phyloP scores from a whole-genome alignment of 495 filamentous ascomycete species.

The Hamigera avellanea region DNA sequence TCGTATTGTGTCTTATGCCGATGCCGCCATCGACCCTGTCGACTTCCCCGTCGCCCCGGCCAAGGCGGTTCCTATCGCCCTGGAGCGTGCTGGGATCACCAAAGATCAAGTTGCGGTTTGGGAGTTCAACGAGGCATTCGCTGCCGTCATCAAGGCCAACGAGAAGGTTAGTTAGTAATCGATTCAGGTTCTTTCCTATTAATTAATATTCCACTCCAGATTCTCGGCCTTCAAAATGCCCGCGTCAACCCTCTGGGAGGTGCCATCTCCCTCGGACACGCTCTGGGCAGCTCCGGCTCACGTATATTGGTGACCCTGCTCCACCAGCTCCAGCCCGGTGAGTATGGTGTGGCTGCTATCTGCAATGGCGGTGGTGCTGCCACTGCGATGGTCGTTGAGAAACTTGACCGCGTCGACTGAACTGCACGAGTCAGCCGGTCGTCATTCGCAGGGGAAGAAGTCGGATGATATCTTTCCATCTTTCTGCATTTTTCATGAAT shows the following conservation, averaged over 20 bases:
- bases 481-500: too few species aligned
- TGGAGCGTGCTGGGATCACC: constrained; percentile 77
- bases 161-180: constrained; percentile 52
- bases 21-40: constrained; percentile 85
- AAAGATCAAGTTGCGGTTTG: constrained; percentile 83
- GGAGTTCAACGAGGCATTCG: constrained; percentile 99
- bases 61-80: constrained; percentile 82
- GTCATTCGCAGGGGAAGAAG: too few species aligned
- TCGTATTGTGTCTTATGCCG: constrained; percentile 72
- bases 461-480: too few species aligned
- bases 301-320: constrained; percentile 83
- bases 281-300: constrained; percentile 86
- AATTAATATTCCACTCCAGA: constrained; percentile 40
- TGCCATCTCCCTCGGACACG: constrained; percentile 89
- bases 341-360: constrained; percentile 92
- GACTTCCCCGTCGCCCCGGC: constrained; percentile 93
- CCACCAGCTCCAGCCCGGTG: constrained; percentile 78
- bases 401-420: constrained; percentile 53
- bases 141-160: constrained; percentile 90
- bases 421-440: too few species aligned
- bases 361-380: constrained; percentile 95
- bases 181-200: constrained; percentile 2
- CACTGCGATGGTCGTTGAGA: constrained; percentile 85
- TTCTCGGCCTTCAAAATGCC: constrained; percentile 62
- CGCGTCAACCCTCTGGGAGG: constrained; percentile 83